Conservation (phyloP, 2,329 filamentous ascomycete genomes). For the Domatiomyces catenatus region DNA sequence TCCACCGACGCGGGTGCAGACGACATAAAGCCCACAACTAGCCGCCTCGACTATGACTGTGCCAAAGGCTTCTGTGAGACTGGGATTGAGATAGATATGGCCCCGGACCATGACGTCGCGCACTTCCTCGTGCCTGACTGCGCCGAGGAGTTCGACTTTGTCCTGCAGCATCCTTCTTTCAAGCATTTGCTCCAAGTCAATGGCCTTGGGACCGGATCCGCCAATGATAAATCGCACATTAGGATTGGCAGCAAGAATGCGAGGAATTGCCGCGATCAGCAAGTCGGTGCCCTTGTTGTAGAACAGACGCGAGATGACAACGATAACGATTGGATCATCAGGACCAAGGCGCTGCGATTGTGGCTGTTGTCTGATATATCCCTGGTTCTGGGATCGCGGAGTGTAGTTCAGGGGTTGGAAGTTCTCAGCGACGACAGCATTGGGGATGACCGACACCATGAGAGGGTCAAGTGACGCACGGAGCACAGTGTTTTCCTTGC, state of each 20-base stretch:
- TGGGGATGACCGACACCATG: conserved; percentile 96
- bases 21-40: conserved; percentile 87
- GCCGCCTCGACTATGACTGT: conserved; percentile 97
- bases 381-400: conserved; percentile 26
- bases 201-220: conserved; percentile 88
- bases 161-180: conserved; percentile 90
- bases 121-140: conserved; percentile 89
- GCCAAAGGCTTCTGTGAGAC: conserved; percentile 88
- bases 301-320: conserved; percentile 92
- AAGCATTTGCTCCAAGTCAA: conserved; percentile 95
- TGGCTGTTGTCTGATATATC: conserved; percentile 23
- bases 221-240: conserved; percentile 96
- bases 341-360: conserved; percentile 58
- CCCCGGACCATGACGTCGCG: conserved; percentile 94
- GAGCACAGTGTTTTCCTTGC: conserved; percentile 95
- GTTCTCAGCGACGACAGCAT: conserved; percentile 91
- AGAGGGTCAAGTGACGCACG: conserved; percentile 85
- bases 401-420: conserved; percentile 57
- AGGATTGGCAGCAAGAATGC: conserved; percentile 74
- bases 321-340: conserved; percentile 80
- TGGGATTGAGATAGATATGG: conserved; percentile 91
- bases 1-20: conserved; percentile 88
- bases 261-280: conserved; percentile 86
- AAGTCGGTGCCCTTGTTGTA: conserved; percentile 98
- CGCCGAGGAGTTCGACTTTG: conserved; percentile 78